Evolutionary conservation across 768 basidiomycete genomes (phyloP).

Genomic region (Phanerochaete sordida): DNA sequence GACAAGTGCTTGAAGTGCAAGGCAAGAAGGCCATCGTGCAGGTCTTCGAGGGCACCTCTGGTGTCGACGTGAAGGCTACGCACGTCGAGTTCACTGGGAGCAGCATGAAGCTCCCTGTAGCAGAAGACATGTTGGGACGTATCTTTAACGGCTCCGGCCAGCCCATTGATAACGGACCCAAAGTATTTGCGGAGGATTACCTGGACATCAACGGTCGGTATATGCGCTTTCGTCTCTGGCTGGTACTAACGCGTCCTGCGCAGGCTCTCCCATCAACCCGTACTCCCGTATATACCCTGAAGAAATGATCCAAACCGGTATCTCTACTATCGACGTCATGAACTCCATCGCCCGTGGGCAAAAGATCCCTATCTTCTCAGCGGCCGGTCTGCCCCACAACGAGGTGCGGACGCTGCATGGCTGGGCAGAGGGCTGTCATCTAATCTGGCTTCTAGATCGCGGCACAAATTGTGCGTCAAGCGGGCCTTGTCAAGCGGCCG

Average conservation of each 20-base stretch:
- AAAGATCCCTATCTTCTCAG: slow-evolving; percentile 99
- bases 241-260: slow-evolving; percentile 16
- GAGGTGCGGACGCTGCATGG: slow-evolving; percentile 53
- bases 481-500: slow-evolving; percentile 93
- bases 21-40: slow-evolving; percentile 99
- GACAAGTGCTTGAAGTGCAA: slow-evolving; percentile 96
- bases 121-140: slow-evolving; percentile 98
- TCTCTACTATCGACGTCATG: slow-evolving; percentile 97
- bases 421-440: background rate
- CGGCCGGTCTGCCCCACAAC: slow-evolving; percentile 97
- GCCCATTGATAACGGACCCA: slow-evolving; percentile 97
- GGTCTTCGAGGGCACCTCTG: slow-evolving; percentile 97
- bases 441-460: slow-evolving; percentile 66
- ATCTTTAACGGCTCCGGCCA: slow-evolving; percentile 99
- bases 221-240: slow-evolving; percentile 9
- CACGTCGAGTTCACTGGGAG: slow-evolving; percentile 98
- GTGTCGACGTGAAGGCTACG: slow-evolving; percentile 95
- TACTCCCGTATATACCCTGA: slow-evolving; percentile 99
- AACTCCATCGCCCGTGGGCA: slow-evolving; percentile 99
- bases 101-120: slow-evolving; percentile 98
- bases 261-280: slow-evolving; percentile 97
- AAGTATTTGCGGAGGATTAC: slow-evolving; percentile 99
- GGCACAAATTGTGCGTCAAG: slow-evolving; percentile 99
- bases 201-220: slow-evolving; percentile 93
- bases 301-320: slow-evolving; percentile 99